phyloP scores from a whole-genome alignment of 495 filamentous ascomycete species.

The Rhizodiscina lignyota region DNA sequence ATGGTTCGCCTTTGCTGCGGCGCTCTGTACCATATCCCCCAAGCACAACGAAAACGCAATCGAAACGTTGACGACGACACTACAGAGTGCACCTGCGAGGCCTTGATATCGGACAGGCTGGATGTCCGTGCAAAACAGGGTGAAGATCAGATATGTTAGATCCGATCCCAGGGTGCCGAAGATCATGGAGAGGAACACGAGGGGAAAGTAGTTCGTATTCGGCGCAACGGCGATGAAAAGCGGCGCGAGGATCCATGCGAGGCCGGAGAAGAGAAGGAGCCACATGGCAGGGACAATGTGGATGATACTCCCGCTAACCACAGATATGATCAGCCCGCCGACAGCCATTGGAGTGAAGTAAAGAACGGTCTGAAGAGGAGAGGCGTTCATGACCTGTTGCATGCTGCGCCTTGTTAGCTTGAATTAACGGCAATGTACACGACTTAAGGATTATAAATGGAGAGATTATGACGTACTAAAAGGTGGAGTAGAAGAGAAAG shows the following conservation, averaged over 20 bases:
- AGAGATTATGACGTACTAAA: not conserved
- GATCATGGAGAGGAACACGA: not conserved
- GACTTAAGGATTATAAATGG: no score
- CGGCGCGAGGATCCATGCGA: not conserved
- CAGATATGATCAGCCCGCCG: not conserved
- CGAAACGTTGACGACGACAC: not conserved
- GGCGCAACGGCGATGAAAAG: not conserved
- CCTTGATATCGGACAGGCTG: not conserved
- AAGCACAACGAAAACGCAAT: not conserved
- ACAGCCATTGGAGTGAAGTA: not conserved
- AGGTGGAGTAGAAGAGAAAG: not conserved
- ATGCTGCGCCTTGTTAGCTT: no score
- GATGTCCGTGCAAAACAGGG: not conserved
- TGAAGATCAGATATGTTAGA: not conserved
- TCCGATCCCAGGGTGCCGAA: not conserved
- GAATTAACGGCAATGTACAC: no score
- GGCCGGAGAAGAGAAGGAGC: not conserved
- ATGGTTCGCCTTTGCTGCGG: no score
- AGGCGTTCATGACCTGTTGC: no score
- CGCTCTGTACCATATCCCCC: not conserved
- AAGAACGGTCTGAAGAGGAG: no score
- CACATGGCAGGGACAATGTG: not conserved
- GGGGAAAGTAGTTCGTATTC: not conserved
- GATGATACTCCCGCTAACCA: not conserved
- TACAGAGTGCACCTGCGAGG: not conserved